Evolutionary conservation across 345 rosid species (phyloP).

Genomic region (Pistacia atlantica): DNA sequence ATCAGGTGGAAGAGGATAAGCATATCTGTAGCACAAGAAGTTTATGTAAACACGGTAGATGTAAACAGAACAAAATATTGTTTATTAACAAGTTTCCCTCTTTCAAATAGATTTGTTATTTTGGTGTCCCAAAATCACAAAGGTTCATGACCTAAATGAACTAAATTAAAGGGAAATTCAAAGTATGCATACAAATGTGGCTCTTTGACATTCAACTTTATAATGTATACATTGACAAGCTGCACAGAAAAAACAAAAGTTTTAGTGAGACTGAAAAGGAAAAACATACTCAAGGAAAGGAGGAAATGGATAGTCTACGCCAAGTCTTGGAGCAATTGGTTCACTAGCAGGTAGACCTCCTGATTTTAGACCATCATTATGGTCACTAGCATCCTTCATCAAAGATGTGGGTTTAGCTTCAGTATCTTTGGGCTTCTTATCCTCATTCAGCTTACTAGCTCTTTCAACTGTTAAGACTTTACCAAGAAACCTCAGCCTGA

Average conservation of each 20-base stretch:
- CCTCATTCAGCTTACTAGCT: conserved; percentile 56
- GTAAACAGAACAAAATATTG: neutral
- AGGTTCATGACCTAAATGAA: neutral
- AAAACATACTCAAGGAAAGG: conserved; percentile 78
- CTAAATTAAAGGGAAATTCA: neutral
- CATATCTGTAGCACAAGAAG: neutral
- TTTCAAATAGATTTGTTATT: neutral
- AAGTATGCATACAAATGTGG: neutral
- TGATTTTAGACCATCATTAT: conserved; percentile 32
- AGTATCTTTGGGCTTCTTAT: conserved; percentile 38
- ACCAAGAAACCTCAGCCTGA: conserved; percentile 90
- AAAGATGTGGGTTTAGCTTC: conserved; percentile 38
- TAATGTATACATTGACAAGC: conserved; percentile 1
- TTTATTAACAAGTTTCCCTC: neutral
- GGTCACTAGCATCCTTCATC: conserved; percentile 40
- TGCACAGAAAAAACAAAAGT: neutral
- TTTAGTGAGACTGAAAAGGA: conserved; percentile 1
- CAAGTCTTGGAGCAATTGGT: conserved; percentile 85
- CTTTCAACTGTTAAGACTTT: conserved; percentile 81
- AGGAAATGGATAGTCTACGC: conserved; percentile 92
- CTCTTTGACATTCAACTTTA: neutral
- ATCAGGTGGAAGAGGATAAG: neutral
- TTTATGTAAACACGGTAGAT: neutral
- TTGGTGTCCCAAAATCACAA: neutral
- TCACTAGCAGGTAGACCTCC: conserved; percentile 44